phyloP scores from a whole-genome alignment of 129 eudicot genomes.

The Arctium minus region DNA sequence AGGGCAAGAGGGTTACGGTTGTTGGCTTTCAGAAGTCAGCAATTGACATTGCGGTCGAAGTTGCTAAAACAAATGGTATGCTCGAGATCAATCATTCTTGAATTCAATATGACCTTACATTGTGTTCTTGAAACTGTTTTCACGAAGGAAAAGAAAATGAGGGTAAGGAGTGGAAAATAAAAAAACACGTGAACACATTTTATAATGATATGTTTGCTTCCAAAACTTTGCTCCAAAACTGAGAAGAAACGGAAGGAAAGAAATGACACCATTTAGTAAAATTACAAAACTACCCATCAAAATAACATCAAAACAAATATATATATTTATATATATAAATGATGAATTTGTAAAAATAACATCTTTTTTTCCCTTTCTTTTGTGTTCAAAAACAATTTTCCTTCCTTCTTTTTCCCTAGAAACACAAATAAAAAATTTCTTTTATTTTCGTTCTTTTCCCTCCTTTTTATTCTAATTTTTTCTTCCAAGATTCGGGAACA shows the following conservation, averaged over 20 bases:
- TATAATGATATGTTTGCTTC: neutral
- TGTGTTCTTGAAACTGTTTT: too few relatives aligned
- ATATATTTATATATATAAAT: too few relatives aligned
- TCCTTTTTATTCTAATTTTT: too few relatives aligned
- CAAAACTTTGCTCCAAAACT: neutral
- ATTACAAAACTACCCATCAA: neutral
- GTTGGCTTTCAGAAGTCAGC: slow-evolving; percentile 65
- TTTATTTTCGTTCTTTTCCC: too few relatives aligned
- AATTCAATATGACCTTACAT: neutral
- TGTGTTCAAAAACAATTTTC: neutral
- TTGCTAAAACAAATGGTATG: slow-evolving; percentile 44
- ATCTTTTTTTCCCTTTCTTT: too few relatives aligned
- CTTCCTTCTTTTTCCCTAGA: neutral
- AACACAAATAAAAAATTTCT: too few relatives aligned
- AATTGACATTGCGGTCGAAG: slow-evolving; percentile 42
- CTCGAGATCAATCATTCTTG: neutral
- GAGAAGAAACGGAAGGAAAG: neutral
- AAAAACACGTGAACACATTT: too few relatives aligned
- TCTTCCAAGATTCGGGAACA: neutral
- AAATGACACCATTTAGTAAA: too few relatives aligned
- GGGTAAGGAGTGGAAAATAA: neutral
- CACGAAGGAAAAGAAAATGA: neutral
- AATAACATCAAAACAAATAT: too few relatives aligned
- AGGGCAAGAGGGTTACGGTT: slow-evolving; percentile 39
- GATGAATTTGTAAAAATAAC: too few relatives aligned